A percentile compares a stretch with the other conserved stretches of the same genome.
These are phyloP conservation scores for Clarireedia homoeocarpa DNA, from an alignment of 2,329 filamentous ascomycete genomes.

Conservation along the genomic window DNA sequence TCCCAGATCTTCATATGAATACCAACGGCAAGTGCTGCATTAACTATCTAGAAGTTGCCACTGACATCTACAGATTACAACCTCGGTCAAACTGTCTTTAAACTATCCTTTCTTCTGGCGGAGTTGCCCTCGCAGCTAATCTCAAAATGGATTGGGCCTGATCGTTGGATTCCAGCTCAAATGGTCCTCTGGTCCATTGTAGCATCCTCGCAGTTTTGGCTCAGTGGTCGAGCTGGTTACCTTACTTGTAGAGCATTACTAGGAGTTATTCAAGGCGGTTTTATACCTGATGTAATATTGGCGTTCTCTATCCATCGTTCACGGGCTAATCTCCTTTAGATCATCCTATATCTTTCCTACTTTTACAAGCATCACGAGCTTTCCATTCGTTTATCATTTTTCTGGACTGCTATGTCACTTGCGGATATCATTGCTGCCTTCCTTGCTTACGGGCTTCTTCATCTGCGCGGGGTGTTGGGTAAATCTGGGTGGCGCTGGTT, in stretches of 20 bases:
- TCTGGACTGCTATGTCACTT: conserved; percentile 20
- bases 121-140: conserved; percentile 48
- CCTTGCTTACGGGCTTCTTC: conserved; percentile 22
- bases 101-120: conserved; percentile 28
- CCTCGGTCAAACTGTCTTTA: conserved; percentile 37
- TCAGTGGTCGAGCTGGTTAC: conserved; percentile 30
- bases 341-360: conserved; percentile 24
- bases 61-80: conserved; percentile 34
- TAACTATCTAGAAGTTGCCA: not conserved
- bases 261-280: conserved; percentile 23
- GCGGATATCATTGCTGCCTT: conserved; percentile 20
- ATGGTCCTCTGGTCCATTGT: conserved; percentile 46
- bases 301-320: conserved; percentile 12
- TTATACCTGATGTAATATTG: conserved; percentile 37
- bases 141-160: conserved; percentile 41
- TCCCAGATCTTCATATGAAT: conserved; percentile 43
- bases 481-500: conserved; percentile 35
- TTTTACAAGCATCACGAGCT: conserved; percentile 25
- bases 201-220: conserved; percentile 41
- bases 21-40: conserved; percentile 30
- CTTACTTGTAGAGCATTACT: conserved; percentile 18
- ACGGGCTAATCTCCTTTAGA: conserved; percentile 32
- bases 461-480: conserved; percentile 18
- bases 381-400: conserved; percentile 20
- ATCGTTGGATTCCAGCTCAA: conserved; percentile 44